A percentile compares a stretch with the other conserved stretches of the same genome.
These are phyloP conservation scores for Yamadazyma sp. DNA, from an alignment of 805 yeast species.

Conservation along the genomic window DNA sequence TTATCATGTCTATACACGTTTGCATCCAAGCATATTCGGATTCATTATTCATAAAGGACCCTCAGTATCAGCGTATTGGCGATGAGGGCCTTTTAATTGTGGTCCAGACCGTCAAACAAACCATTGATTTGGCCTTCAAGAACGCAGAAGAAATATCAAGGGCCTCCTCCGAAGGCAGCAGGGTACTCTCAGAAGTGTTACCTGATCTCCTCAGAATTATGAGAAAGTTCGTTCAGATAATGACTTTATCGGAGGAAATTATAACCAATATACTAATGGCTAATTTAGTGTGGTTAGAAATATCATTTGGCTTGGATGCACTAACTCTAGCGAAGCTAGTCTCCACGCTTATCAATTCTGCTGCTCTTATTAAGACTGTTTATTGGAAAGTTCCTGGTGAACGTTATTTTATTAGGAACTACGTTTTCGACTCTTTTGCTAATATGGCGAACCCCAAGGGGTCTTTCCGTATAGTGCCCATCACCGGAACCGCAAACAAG, in stretches of 20 bases:
- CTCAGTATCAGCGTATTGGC: not conserved
- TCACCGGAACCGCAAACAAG: not conserved
- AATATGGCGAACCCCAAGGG: slow-evolving; percentile 3
- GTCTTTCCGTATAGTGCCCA: slow-evolving; percentile 4
- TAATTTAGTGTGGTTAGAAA: slow-evolving; percentile 4
- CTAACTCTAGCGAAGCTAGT: not conserved
- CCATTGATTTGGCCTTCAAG: not conserved
- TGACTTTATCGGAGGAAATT: slow-evolving; percentile 4
- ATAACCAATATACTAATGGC: slow-evolving; percentile 4
- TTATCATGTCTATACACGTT: not conserved
- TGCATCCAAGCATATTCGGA: not conserved
- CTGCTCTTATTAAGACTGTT: slow-evolving; percentile 2
- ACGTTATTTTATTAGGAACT: slow-evolving; percentile 9
- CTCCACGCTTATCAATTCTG: not conserved
- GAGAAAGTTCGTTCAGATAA: not conserved
- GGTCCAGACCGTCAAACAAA: slow-evolving; percentile 1
- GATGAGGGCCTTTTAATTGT: slow-evolving; percentile 1
- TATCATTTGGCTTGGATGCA: not conserved
- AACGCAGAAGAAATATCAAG: not conserved
- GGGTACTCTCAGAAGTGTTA: not conserved
- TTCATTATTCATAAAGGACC: not conserved
- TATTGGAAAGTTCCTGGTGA: slow-evolving; percentile 10
- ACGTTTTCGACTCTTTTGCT: slow-evolving; percentile 2
- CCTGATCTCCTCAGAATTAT: not conserved
- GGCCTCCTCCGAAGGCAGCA: not conserved